Evolutionary conservation across 2,329 filamentous ascomycete genomes (phyloP).

Genomic region (Diaporthe vexans): DNA sequence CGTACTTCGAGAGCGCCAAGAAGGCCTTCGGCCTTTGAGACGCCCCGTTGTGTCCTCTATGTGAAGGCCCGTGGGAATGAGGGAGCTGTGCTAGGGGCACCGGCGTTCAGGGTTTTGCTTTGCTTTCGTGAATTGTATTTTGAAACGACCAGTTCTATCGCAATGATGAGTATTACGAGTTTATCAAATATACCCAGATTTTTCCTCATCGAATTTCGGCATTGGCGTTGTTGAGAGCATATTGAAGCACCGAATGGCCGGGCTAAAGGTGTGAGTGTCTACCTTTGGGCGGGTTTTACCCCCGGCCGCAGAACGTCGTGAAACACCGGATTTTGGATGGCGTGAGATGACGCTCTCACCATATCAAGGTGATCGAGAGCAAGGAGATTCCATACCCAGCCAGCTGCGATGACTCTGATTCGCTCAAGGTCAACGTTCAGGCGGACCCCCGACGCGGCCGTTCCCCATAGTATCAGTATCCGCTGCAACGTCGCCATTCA

Average conservation of each 20-base stretch:
- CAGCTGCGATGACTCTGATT: too few species aligned
- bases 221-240: too few species aligned
- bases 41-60: too few species aligned
- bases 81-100: not conserved
- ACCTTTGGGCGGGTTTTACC: too few species aligned
- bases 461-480: constrained; percentile 15
- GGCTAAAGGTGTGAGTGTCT: not conserved
- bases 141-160: not conserved
- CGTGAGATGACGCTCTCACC: not conserved
- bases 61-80: not conserved
- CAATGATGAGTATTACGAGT: not conserved
- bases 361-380: not conserved
- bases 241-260: not conserved
- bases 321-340: not conserved
- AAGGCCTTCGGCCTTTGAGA: constrained; percentile 57
- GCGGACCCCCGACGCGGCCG: not conserved
- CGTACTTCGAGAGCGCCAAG: constrained; percentile 63
- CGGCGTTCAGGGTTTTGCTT: not conserved
- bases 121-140: not conserved
- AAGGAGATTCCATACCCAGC: not conserved
- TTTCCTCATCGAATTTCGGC: not conserved
- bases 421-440: not conserved
- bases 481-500: constrained; percentile 14
- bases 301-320: not conserved
- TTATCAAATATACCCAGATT: constrained; percentile 15